phyloP scores from a whole-genome alignment of 257 asterid genomes.

The Gynochthodes officinalis region DNA sequence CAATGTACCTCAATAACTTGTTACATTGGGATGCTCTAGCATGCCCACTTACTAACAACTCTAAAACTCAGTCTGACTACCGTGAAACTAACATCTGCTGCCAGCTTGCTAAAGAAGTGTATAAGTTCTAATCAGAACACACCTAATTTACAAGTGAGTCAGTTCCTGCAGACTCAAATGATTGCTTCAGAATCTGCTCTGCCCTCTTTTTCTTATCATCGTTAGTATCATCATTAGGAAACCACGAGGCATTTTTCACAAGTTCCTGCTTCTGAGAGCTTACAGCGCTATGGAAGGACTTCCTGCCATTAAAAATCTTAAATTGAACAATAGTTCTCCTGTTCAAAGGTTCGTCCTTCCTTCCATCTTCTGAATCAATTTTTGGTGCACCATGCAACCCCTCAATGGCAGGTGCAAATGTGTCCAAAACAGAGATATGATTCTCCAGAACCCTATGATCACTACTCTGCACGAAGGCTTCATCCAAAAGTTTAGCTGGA shows the following conservation, averaged over 20 bases:
- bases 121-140: constrained; percentile 41
- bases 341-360: constrained; percentile 36
- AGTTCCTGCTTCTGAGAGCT: constrained; percentile 33
- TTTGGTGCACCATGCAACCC: constrained; percentile 26
- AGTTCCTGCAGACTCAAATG: constrained; percentile 35
- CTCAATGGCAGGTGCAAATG: constrained; percentile 39
- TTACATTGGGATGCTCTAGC: constrained; percentile 31
- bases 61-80: constrained; percentile 40
- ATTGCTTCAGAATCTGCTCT: constrained; percentile 38
- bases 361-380: constrained; percentile 37
- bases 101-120: constrained; percentile 45
- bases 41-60: constrained; percentile 36
- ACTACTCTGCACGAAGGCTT: constrained; percentile 24
- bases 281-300: constrained; percentile 25
- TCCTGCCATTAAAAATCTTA: constrained; percentile 43
- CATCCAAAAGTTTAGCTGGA: constrained; percentile 49
- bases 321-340: constrained; percentile 54
- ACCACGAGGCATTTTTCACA: constrained; percentile 37
- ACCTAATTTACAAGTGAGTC: constrained; percentile 55
- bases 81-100: constrained; percentile 37
- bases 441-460: constrained; percentile 29
- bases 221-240: constrained; percentile 38
- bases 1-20: constrained; percentile 44
- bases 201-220: constrained; percentile 36
- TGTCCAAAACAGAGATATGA: constrained; percentile 31